Percentiles rank a stretch among this genome's conserved stretches.
Conservation (phyloP, 495 filamentous ascomycete species). For the Penicillium nucicola region DNA sequence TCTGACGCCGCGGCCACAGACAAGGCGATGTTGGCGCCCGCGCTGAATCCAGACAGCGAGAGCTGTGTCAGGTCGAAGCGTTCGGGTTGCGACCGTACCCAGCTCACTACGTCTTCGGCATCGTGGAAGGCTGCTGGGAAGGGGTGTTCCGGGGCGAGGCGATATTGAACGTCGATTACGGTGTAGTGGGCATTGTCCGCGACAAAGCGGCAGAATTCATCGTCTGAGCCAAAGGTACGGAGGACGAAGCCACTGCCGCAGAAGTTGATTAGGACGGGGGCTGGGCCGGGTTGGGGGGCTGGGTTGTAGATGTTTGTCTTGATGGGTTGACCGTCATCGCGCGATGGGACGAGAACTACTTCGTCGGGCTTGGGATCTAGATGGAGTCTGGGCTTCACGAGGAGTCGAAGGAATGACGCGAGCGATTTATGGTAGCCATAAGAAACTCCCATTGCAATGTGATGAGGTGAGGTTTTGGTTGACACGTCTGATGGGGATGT, state of each 20-base stretch:
- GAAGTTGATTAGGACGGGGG: conserved; percentile 44
- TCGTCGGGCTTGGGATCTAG: conserved; percentile 30
- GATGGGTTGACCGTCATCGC: conserved; percentile 39
- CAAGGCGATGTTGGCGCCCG: conserved; percentile 43
- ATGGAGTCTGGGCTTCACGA: conserved; percentile 19
- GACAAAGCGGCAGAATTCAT: conserved; percentile 38
- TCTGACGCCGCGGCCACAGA: conserved; percentile 29
- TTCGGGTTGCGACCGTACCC: conserved; percentile 29
- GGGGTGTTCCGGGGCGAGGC: conserved; percentile 71
- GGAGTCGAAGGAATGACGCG: conserved; percentile 15
- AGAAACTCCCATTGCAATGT: conserved; percentile 6
- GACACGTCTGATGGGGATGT: neutral
- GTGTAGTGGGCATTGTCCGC: conserved; percentile 34
- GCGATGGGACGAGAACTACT: conserved; percentile 32
- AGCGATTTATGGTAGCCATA: conserved; percentile 16
- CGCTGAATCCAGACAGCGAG: conserved; percentile 45
- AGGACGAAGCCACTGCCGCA: conserved; percentile 41
- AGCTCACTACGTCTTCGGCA: conserved; percentile 46
- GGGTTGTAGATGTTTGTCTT: conserved; percentile 43
- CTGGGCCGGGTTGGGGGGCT: conserved; percentile 12
- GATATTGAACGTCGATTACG: conserved; percentile 62
- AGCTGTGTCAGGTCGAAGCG: conserved; percentile 32
- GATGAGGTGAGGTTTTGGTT: neutral
- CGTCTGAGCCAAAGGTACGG: conserved; percentile 37
- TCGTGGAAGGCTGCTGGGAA: conserved; percentile 77